These are phyloP conservation scores for Sugiyamaella lignohabitans DNA, from an alignment of 805 yeast species.

Conservation along the genomic window DNA sequence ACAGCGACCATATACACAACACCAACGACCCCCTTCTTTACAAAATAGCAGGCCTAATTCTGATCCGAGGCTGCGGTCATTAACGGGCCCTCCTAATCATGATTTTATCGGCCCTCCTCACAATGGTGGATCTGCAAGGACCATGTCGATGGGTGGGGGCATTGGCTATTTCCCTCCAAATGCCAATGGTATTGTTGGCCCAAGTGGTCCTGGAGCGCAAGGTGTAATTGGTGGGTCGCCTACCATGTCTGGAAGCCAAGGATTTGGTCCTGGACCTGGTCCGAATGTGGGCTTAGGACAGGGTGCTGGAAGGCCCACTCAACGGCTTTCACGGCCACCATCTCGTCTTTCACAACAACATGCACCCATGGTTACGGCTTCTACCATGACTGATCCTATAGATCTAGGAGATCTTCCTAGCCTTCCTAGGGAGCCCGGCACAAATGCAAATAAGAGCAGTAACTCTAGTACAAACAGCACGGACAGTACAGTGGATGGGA, in stretches of 20 bases:
- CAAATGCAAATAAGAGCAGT: background rate
- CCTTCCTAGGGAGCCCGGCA: background rate
- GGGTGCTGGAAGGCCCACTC: conserved; percentile 1
- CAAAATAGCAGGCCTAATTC: background rate
- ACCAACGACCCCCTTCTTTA: background rate
- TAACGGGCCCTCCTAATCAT: background rate
- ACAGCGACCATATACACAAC: background rate
- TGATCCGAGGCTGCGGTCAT: conserved; percentile 2
- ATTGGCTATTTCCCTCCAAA: background rate
- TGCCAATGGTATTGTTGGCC: background rate
- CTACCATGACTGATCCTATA: conserved; percentile 18
- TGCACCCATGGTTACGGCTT: conserved; percentile 13
- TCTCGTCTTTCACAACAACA: conserved; percentile 13
- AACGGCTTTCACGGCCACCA: conserved; percentile 13
- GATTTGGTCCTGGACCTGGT: conserved; percentile 9
- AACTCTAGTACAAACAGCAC: background rate
- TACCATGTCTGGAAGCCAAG: too few relatives aligned
- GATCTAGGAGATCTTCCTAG: background rate
- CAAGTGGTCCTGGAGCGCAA: background rate
- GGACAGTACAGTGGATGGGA: background rate
- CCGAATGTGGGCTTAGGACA: conserved; percentile 2
- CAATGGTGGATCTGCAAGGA: background rate
- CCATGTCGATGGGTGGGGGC: background rate
- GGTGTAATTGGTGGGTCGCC: conserved; percentile 1
- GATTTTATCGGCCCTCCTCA: background rate